Evolutionary conservation across 768 basidiomycete species (phyloP).

Genomic region (Russula brevipes): DNA sequence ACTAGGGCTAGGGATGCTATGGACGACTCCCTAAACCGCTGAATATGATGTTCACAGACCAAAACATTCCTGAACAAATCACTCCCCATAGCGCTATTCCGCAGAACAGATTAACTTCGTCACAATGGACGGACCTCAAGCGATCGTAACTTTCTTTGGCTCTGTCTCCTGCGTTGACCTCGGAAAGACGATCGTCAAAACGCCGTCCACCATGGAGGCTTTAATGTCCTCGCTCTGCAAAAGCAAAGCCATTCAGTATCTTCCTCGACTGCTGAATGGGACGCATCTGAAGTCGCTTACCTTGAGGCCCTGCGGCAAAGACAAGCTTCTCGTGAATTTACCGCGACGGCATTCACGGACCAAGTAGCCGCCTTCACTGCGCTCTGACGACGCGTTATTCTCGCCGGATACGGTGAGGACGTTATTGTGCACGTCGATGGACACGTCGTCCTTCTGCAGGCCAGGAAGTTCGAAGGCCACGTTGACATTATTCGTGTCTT

Average conservation of each 20-base stretch:
- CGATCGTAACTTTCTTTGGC: constrained; percentile 41
- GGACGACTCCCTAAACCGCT: too few species aligned
- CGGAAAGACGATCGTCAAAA: constrained; percentile 47
- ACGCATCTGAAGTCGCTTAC: constrained; percentile 12
- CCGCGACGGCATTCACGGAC: constrained; percentile 32
- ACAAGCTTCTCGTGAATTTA: constrained; percentile 28
- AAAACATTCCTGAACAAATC: not conserved
- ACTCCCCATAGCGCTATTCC: not conserved
- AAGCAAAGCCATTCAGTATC: not conserved
- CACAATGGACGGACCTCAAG: constrained; percentile 7
- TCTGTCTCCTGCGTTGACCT: constrained; percentile 39
- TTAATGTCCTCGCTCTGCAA: constrained; percentile 32
- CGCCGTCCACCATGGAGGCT: constrained; percentile 44
- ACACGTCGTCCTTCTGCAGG: constrained; percentile 44
- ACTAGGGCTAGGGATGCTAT: too few species aligned
- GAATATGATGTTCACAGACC: too few species aligned
- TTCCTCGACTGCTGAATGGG: not conserved
- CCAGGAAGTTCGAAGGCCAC: constrained; percentile 56
- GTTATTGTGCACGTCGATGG: constrained; percentile 46
- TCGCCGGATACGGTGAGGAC: constrained; percentile 49
- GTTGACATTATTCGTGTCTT: constrained; percentile 42
- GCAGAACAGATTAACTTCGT: not conserved
- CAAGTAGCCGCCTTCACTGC: constrained; percentile 34
- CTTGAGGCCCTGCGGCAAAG: constrained; percentile 30
- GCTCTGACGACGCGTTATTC: constrained; percentile 32